A percentile compares a stretch with the other conserved stretches of the same genome.
Evolutionary conservation across 1,284 basidiomycete species (phyloP).

Genomic region (Wallemia hederae): DNA sequence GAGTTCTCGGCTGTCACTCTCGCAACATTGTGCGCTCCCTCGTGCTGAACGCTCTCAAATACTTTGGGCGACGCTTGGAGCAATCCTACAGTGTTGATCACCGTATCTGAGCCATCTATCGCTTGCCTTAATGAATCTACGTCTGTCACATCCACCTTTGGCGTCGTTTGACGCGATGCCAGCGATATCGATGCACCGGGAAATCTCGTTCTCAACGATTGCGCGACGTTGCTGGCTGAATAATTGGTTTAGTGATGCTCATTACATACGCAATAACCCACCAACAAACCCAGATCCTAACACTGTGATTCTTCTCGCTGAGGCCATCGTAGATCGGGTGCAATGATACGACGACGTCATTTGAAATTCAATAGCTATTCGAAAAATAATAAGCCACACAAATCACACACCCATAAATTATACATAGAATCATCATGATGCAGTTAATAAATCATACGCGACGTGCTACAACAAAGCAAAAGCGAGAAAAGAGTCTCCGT

Average conservation of each 20-base stretch:
- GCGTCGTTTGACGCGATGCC: background rate
- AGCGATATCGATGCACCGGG: background rate
- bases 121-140: conserved; percentile 10
- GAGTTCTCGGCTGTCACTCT: conserved; percentile 14
- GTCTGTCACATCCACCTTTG: background rate
- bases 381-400: no score
- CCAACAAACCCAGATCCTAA: background rate
- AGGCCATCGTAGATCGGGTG: no score
- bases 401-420: no score
- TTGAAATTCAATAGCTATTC: no score
- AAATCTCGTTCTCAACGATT: background rate
- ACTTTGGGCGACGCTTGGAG: conserved; percentile 25
- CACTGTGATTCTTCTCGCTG: background rate
- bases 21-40: conserved; percentile 30
- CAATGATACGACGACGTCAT: no score
- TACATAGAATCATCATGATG: no score
- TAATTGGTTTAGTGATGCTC: background rate
- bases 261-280: background rate
- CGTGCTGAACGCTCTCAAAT: conserved; percentile 31
- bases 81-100: conserved; percentile 34
- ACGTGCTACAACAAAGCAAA: background rate
- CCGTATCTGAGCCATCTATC: conserved; percentile 25
- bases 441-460: background rate
- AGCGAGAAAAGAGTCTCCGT: background rate
- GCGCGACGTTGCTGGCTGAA: background rate